Percentiles rank a stretch among this genome's conserved stretches.
These are phyloP conservation scores for Pulveroboletus sp. DNA, from an alignment of 768 basidiomycete genomes.

Conservation along the genomic window DNA sequence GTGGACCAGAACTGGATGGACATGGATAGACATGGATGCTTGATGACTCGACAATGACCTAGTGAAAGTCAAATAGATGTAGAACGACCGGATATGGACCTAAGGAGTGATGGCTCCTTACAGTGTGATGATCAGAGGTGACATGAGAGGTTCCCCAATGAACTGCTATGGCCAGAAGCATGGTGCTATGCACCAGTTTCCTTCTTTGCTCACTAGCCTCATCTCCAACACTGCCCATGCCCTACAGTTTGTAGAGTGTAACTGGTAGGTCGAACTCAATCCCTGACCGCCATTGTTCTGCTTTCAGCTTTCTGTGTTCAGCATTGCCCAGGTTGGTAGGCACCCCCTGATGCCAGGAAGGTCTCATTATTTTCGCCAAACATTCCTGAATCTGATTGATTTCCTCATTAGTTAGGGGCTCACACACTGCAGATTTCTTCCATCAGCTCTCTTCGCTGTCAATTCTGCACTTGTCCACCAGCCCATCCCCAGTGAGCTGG, in stretches of 20 bases:
- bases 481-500: too few relatives aligned
- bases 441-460: too few relatives aligned
- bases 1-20: too few relatives aligned
- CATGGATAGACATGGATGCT: too few relatives aligned
- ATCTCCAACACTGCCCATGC: not conserved
- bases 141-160: conserved; percentile 16
- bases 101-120: too few relatives aligned
- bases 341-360: conserved; percentile 24
- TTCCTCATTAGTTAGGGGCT: not conserved
- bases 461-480: too few relatives aligned
- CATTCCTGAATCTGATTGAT: not conserved
- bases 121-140: conserved; percentile 17
- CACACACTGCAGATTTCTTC: too few relatives aligned
- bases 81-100: too few relatives aligned
- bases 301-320: conserved; percentile 31
- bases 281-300: conserved; percentile 31
- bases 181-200: conserved; percentile 23
- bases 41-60: too few relatives aligned
- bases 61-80: too few relatives aligned
- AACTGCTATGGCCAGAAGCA: conserved; percentile 31
- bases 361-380: not conserved
- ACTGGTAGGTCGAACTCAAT: conserved; percentile 28
- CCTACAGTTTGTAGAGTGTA: conserved; percentile 30
- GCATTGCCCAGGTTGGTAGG: conserved; percentile 18
- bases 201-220: not conserved